These are phyloP conservation scores for Salix suchowensis DNA, from an alignment of 345 rosid genomes.

Conservation along the genomic window DNA sequence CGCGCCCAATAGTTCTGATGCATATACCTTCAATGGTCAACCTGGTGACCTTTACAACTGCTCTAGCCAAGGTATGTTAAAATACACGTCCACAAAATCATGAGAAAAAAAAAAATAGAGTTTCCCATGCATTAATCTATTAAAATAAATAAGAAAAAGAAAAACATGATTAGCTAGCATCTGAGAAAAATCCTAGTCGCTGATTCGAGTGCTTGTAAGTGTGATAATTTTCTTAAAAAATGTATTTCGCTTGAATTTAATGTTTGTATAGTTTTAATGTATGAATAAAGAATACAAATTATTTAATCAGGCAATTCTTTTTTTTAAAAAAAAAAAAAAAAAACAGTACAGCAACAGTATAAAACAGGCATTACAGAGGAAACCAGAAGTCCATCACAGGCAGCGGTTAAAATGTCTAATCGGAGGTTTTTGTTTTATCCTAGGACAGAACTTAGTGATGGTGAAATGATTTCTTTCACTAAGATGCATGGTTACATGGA, in stretches of 20 bases:
- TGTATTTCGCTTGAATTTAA: no score
- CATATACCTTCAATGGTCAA: conserved; percentile 28
- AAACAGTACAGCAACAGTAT: no score
- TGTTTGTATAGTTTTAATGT: no score
- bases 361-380: neutral
- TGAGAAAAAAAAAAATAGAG: no score
- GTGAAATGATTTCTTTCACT: neutral
- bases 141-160: neutral
- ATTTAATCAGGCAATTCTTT: no score
- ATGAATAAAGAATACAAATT: no score
- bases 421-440: neutral
- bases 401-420: neutral
- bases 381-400: neutral
- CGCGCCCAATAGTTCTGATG: conserved; percentile 26
- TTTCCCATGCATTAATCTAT: neutral
- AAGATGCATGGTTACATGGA: neutral
- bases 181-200: neutral
- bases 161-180: neutral
- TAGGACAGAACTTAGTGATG: neutral
- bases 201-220: no score
- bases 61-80: conserved; percentile 17
- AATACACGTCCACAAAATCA: neutral
- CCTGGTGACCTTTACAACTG: conserved; percentile 33
- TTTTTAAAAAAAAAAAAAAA: no score
- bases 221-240: no score